Conservation (phyloP, 441 rosid species). For the Brassica balearica region DNA sequence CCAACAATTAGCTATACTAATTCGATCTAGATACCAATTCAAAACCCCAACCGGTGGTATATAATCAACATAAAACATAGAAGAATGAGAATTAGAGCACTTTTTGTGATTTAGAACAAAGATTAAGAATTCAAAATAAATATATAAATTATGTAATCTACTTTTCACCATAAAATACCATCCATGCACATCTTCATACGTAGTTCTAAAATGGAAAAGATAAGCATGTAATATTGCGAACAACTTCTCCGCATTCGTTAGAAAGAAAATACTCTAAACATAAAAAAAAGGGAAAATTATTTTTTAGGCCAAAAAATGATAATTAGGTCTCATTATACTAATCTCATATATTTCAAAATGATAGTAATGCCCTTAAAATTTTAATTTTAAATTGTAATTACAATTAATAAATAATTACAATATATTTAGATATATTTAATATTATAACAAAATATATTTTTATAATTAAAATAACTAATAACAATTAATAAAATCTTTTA, state of each 20-base stretch:
- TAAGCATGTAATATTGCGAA: neutral
- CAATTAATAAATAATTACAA: too few species aligned
- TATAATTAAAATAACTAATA: too few species aligned
- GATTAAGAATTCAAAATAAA: neutral
- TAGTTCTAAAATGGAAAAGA: neutral
- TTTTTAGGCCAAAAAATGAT: too few species aligned
- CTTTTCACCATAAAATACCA: neutral
- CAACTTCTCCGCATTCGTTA: neutral
- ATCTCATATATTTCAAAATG: too few species aligned
- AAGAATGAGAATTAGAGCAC: neutral
- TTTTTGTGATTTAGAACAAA: neutral
- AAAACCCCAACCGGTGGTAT: neutral
- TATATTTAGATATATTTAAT: too few species aligned
- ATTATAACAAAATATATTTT: too few species aligned
- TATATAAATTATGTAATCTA: neutral
- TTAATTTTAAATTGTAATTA: too few species aligned
- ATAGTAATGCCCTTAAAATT: too few species aligned
- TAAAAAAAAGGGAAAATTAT: too few species aligned
- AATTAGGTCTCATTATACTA: too few species aligned
- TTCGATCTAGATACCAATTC: neutral
- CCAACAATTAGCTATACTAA: too few species aligned
- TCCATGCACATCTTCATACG: neutral
- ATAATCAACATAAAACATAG: neutral
- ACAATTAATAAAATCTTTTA: too few species aligned
- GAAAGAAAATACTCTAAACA: neutral